Conservation (phyloP, 345 rosid genomes). For the Citrus trifoliata region DNA sequence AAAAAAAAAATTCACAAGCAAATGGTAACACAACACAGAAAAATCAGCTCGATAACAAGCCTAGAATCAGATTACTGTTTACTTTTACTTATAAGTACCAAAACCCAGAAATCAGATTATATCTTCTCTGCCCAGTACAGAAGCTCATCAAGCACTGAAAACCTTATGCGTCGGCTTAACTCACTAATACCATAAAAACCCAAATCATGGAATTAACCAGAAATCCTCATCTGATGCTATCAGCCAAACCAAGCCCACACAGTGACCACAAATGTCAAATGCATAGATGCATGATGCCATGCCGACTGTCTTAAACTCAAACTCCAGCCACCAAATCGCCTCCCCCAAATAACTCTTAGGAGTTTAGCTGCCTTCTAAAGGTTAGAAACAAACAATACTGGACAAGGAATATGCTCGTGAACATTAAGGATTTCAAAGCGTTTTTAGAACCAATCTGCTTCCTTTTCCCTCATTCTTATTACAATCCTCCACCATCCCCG, state of each 20-base stretch:
- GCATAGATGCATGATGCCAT: no score
- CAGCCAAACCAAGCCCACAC: background rate
- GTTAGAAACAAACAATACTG: background rate
- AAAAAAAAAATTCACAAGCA: background rate
- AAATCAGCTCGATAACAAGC: background rate
- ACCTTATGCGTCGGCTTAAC: background rate
- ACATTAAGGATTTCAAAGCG: background rate
- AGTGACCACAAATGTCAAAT: background rate
- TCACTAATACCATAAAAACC: background rate
- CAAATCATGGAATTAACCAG: background rate
- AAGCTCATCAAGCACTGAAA: background rate
- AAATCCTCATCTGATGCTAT: background rate
- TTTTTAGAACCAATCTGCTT: background rate
- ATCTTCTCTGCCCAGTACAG: background rate
- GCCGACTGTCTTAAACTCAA: no score
- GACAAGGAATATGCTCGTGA: background rate
- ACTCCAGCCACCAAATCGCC: background rate
- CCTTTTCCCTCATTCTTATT: background rate
- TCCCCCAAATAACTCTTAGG: background rate
- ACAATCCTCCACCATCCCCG: background rate
- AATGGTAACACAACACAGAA: background rate
- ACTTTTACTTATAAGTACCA: background rate
- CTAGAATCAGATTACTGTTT: background rate
- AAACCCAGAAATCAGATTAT: background rate
- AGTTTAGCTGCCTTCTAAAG: background rate